These are phyloP conservation scores for Rhodotorula diobovata DNA, from an alignment of 768 basidiomycete species.

Conservation along the genomic window DNA sequence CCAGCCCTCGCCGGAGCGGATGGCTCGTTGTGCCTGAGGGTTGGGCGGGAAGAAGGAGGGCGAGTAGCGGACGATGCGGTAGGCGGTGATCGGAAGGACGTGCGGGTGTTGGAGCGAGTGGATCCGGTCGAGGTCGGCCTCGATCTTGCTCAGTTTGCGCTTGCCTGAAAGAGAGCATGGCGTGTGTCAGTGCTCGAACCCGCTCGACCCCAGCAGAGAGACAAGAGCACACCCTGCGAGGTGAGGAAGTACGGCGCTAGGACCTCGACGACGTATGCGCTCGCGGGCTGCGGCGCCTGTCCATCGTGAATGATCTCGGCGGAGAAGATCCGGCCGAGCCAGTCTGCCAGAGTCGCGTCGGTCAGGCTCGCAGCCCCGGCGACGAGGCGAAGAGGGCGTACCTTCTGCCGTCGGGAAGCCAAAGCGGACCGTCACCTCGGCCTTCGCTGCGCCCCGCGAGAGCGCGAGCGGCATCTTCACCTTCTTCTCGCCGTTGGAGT, in stretches of 20 bases:
- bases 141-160: conserved; percentile 36
- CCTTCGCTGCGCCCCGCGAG: neutral
- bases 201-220: too few species aligned
- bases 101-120: conserved; percentile 21
- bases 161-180: conserved; percentile 2
- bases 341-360: too few species aligned
- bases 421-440: conserved; percentile 20
- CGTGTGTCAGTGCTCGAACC: neutral
- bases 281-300: conserved; percentile 13
- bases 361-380: too few species aligned
- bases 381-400: neutral
- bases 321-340: conserved; percentile 17
- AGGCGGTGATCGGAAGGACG: conserved; percentile 29
- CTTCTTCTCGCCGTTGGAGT: conserved; percentile 9
- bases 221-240: conserved; percentile 10
- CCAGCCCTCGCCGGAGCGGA: conserved; percentile 25
- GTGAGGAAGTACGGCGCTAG: conserved; percentile 37
- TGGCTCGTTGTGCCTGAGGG: neutral
- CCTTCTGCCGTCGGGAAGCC: conserved; percentile 6
- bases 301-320: conserved; percentile 6
- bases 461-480: conserved; percentile 5
- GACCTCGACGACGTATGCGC: conserved; percentile 26
- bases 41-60: conserved; percentile 25
- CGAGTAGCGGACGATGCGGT: conserved; percentile 30
- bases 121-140: conserved; percentile 30